These are phyloP conservation scores for Nitzschia inconspicua DNA, from an alignment of 108 stramenopile species.

Conservation along the genomic window DNA sequence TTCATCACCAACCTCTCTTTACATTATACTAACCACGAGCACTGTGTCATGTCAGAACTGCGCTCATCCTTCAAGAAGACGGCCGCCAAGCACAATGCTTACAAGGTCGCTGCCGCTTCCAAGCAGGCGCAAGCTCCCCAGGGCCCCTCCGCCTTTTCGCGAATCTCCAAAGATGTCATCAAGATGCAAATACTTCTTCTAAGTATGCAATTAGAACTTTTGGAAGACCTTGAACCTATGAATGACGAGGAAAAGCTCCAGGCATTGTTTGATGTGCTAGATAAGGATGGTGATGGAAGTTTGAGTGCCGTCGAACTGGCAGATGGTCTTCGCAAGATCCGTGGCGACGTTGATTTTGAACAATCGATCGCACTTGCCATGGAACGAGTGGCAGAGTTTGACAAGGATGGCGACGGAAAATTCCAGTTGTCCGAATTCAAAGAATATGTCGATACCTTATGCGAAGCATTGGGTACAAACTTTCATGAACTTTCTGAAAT, in stretches of 20 bases:
- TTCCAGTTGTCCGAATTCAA: conserved; percentile 17
- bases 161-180: neutral
- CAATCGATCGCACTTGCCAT: conserved; percentile 16
- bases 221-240: conserved; percentile 17
- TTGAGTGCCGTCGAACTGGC: conserved; percentile 20
- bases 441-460: conserved; percentile 4
- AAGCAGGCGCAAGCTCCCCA: neutral
- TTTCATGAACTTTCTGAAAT: conserved; percentile 29
- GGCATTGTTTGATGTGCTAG: conserved; percentile 19
- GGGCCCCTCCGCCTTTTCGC: conserved; percentile 6
- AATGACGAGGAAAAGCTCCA: conserved; percentile 26
- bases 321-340: conserved; percentile 22
- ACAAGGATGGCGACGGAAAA: conserved; percentile 12
- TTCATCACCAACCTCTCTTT: too few species aligned
- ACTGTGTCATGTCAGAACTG: too few species aligned
- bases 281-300: conserved; percentile 19
- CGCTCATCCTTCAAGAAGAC: too few species aligned
- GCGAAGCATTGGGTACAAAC: conserved; percentile 5
- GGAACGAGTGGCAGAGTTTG: conserved; percentile 17
- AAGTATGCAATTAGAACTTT: neutral
- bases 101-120: neutral
- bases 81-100: neutral
- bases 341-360: conserved; percentile 2
- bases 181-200: conserved; percentile 1
- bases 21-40: too few species aligned